A percentile compares a stretch with the other conserved stretches of the same genome.
These are phyloP conservation scores for Podaxis sp. DNA, from an alignment of 768 basidiomycete species.

Conservation along the genomic window DNA sequence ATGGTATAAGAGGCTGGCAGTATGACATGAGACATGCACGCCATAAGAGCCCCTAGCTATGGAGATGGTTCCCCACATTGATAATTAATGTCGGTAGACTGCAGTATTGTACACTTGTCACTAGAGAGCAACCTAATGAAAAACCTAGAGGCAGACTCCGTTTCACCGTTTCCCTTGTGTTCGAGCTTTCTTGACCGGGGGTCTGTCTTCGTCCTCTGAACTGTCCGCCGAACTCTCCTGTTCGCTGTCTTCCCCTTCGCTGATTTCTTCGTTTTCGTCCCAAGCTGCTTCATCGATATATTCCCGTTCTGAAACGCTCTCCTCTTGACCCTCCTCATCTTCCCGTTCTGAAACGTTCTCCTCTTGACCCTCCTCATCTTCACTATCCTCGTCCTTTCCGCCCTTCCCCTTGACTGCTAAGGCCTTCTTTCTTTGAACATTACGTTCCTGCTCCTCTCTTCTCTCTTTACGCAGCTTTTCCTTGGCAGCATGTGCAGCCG, in stretches of 20 bases:
- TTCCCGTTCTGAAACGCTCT: conserved; percentile 36
- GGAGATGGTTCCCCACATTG: background rate
- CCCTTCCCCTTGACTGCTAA: conserved; percentile 20
- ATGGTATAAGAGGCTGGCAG: conserved; percentile 6
- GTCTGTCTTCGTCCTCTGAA: conserved; percentile 40
- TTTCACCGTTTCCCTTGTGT: conserved; percentile 41
- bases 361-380: conserved; percentile 25
- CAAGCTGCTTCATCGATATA: conserved; percentile 31
- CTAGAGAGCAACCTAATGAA: conserved; percentile 12
- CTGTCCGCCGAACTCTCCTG: conserved; percentile 38
- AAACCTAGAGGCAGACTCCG: conserved; percentile 4
- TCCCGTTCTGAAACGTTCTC: conserved; percentile 38
- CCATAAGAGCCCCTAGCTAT: background rate
- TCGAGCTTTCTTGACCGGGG: conserved; percentile 54
- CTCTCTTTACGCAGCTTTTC: conserved; percentile 72
- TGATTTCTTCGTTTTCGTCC: conserved; percentile 64
- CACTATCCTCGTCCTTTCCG: conserved; percentile 27
- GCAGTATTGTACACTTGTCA: background rate
- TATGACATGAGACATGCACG: background rate
- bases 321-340: conserved; percentile 24
- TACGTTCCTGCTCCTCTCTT: conserved; percentile 86
- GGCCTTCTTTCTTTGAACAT: conserved; percentile 80
- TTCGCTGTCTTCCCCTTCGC: conserved; percentile 46
- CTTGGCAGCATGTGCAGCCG: conserved; percentile 73
- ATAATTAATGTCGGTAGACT: conserved; percentile 1